phyloP scores from a whole-genome alignment of 768 basidiomycete species.

The Pluteus cervinus region DNA sequence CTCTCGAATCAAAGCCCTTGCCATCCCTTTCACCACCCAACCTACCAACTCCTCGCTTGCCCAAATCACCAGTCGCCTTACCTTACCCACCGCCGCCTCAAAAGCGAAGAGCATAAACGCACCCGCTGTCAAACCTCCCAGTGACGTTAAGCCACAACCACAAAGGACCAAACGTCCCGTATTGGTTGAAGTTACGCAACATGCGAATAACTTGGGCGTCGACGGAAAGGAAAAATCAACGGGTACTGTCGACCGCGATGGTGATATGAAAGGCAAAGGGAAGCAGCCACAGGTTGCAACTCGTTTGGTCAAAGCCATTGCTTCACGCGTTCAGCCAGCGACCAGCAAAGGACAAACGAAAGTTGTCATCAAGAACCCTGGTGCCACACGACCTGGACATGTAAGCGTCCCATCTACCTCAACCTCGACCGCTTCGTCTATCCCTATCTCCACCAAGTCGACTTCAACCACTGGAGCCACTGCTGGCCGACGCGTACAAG shows the following conservation, averaged over 20 bases:
- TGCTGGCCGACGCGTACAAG: too few species aligned
- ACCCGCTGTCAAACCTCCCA: constrained; percentile 27
- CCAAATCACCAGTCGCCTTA: too few species aligned
- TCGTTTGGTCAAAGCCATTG: constrained; percentile 17
- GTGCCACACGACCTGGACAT: too few species aligned
- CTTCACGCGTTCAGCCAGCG: constrained; percentile 15
- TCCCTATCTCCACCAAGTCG: too few species aligned
- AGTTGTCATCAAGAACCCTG: constrained; percentile 9
- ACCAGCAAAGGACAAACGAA: constrained; percentile 14
- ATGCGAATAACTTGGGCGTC: constrained; percentile 25
- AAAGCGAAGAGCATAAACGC: constrained; percentile 24
- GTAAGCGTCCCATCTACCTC: too few species aligned
- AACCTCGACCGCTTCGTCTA: too few species aligned
- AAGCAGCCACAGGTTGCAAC: constrained; percentile 25
- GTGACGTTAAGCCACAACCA: constrained; percentile 56
- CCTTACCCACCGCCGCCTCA: constrained; percentile 35
- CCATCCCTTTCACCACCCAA: too few species aligned
- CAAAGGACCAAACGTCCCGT: constrained; percentile 80
- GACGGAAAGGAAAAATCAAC: constrained; percentile 10
- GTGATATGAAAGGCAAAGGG: constrained; percentile 51
- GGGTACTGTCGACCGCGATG: too few species aligned
- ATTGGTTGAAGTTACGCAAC: constrained; percentile 60
- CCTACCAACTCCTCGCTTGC: too few species aligned
- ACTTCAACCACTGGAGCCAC: too few species aligned
- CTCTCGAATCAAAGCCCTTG: too few species aligned